Conservation (phyloP, 1,284 basidiomycete species). For the Rhodotorula sp. region DNA sequence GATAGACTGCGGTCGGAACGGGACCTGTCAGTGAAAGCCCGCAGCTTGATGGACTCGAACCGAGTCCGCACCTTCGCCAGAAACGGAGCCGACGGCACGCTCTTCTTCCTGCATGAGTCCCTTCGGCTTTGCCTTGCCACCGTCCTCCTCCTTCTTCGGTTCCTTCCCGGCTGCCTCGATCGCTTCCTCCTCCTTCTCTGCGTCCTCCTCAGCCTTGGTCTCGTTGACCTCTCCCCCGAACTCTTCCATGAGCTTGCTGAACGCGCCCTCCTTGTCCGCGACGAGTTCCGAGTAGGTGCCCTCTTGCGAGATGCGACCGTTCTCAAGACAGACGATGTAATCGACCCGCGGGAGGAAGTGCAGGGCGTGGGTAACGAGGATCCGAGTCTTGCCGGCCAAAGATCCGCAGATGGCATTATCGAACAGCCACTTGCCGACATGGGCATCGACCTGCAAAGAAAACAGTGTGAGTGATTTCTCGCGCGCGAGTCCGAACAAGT, state of each 20-base stretch:
- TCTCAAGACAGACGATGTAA: conserved; percentile 69
- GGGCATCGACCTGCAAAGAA: conserved; percentile 63
- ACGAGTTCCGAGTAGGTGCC: conserved; percentile 73
- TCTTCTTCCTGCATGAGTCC: conserved; percentile 59
- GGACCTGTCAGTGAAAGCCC: too few species aligned
- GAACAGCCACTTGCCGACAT: conserved; percentile 83
- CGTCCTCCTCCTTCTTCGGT: conserved; percentile 44
- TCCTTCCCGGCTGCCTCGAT: conserved; percentile 46
- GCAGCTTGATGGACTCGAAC: background rate
- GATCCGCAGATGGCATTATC: conserved; percentile 73
- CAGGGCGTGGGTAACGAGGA: conserved; percentile 79
- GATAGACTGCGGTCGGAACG: conserved; percentile 57
- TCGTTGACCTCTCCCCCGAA: conserved; percentile 61
- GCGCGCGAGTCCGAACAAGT: conserved; percentile 56
- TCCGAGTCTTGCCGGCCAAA: conserved; percentile 71
- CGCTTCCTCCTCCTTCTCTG: conserved; percentile 50
- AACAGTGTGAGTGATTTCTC: background rate
- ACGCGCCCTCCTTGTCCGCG: conserved; percentile 61
- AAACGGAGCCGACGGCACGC: conserved; percentile 40
- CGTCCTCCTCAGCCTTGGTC: conserved; percentile 53
- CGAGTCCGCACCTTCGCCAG: background rate
- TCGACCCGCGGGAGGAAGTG: conserved; percentile 74
- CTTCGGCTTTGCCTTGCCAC: conserved; percentile 51
- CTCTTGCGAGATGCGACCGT: conserved; percentile 64
- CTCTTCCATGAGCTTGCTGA: conserved; percentile 67